These are phyloP conservation scores for Trichosporon inkin DNA, from an alignment of 1,284 basidiomycete genomes.

Conservation along the genomic window DNA sequence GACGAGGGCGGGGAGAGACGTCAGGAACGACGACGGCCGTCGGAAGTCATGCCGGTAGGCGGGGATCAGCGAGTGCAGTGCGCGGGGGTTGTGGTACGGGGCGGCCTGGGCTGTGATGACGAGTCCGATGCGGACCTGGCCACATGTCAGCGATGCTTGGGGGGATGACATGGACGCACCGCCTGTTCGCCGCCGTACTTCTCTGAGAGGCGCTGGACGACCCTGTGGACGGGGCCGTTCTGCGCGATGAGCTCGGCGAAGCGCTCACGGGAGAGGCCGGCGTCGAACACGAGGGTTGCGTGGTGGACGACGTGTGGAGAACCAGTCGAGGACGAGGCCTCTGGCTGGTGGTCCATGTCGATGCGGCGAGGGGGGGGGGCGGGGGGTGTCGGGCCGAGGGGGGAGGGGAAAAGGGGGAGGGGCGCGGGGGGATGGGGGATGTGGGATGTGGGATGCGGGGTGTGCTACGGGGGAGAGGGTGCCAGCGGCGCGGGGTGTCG, in stretches of 20 bases:
- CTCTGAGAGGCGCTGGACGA: constrained; percentile 44
- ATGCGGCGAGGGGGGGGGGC: neutral
- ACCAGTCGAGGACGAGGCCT: constrained; percentile 35
- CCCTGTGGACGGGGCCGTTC: constrained; percentile 40
- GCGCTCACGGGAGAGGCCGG: constrained; percentile 32
- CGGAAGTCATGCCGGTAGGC: constrained; percentile 27
- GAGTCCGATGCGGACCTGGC: constrained; percentile 22
- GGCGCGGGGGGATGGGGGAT: neutral
- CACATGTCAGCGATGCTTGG: neutral
- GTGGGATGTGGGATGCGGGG: neutral
- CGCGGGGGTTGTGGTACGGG: constrained; percentile 19
- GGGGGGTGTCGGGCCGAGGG: neutral
- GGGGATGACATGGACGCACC: constrained; percentile 27
- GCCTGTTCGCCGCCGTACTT: constrained; percentile 37
- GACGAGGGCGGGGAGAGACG: constrained; percentile 32
- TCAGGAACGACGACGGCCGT: constrained; percentile 33
- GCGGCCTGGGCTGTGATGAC: constrained; percentile 24
- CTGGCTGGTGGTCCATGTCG: constrained; percentile 32
- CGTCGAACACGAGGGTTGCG: constrained; percentile 41
- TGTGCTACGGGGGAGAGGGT: too few relatives aligned
- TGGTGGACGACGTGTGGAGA: constrained; percentile 22
- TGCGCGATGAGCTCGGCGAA: constrained; percentile 37
- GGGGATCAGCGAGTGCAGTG: constrained; percentile 20
- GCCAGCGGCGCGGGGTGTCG: too few relatives aligned
- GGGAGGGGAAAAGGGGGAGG: neutral